Percentiles rank a stretch among this genome's conserved stretches.
These are phyloP conservation scores for Tetradesmus obliquus DNA, from an alignment of 139 green algal genomes.

Conservation along the genomic window DNA sequence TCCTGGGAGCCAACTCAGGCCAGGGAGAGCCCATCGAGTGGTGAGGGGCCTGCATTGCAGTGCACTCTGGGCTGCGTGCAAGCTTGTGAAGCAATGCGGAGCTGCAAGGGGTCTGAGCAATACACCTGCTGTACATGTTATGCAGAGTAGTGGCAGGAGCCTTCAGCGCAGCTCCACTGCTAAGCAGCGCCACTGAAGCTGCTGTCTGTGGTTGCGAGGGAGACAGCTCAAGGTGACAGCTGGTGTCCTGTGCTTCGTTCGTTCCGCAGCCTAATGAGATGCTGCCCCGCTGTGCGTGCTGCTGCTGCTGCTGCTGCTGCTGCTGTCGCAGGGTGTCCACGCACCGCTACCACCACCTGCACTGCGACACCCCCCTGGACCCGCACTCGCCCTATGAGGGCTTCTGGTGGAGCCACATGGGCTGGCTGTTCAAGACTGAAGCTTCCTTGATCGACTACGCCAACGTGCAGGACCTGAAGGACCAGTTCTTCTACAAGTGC, in stretches of 20 bases:
- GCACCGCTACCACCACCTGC: slow-evolving; percentile 89
- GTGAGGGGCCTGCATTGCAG: neutral
- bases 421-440: slow-evolving; percentile 89
- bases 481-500: slow-evolving; percentile 82
- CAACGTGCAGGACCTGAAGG: slow-evolving; percentile 80
- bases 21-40: slow-evolving; percentile 41
- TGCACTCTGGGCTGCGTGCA: neutral
- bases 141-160: no score
- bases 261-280: neutral
- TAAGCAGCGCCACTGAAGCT: neutral
- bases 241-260: neutral
- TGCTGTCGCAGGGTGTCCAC: slow-evolving; percentile 23
- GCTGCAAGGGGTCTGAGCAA: neutral
- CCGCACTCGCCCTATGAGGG: slow-evolving; percentile 86
- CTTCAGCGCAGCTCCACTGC: no score
- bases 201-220: neutral
- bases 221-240: neutral
- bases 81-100: neutral
- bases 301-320: neutral
- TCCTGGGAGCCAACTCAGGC: neutral
- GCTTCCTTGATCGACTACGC: slow-evolving; percentile 46
- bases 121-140: no score
- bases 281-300: neutral
- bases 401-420: slow-evolving; percentile 92
- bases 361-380: slow-evolving; percentile 92